Base-by-base conservation (phyloP, 305 asterid species). In the Stenogyne calaminthoides region DNA sequence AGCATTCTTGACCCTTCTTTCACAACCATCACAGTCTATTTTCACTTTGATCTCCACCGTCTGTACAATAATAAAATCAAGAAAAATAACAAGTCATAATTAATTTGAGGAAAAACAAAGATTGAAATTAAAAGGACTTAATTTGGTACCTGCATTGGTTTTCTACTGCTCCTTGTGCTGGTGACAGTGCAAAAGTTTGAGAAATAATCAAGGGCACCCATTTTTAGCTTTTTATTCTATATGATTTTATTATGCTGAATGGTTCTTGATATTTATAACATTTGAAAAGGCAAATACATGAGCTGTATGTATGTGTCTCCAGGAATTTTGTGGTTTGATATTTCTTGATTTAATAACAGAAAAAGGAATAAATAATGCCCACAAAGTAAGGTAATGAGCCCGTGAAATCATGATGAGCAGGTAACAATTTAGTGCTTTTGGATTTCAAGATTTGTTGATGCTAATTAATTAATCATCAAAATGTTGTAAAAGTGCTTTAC, bases 151-250 rank as follows among this genome's bases (percentile, higher is more conserved):
- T 92, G 98, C 86, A 90, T 81, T 74, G 98, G 85, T 77, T 87
- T 90, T 84, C 89, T 88, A 81, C 70, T 93, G 84, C 60, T 69
- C 70, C 93, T 85, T 79, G 79, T 84, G 87, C 84, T 80, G 71
- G 91, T 88, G 81, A 86, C 89, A 75, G 89, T 83, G 78, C 92
- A 93, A 74, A 93, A 88, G 88, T 84, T 80, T 42, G 97, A 90
- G 60, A 93, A 87, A 86, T 90, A 93, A 69, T 93, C 98, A 65
- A 93, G 96, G 75, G 95, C 98, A 22, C 97, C 98, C 98, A 93
- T 93, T 64, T 76, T 27, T 44, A n/a, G 25, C 25, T 16, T n/a
- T 10, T 42, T 61, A 59, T 75, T 65, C 56, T 25, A n/a, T 34
- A 3, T 27, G n/a, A 27, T 27, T 52, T 69, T 67, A 16, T 1